These are phyloP conservation scores for Clathrus columnatus DNA, from an alignment of 768 basidiomycete species.

Conservation along the genomic window DNA sequence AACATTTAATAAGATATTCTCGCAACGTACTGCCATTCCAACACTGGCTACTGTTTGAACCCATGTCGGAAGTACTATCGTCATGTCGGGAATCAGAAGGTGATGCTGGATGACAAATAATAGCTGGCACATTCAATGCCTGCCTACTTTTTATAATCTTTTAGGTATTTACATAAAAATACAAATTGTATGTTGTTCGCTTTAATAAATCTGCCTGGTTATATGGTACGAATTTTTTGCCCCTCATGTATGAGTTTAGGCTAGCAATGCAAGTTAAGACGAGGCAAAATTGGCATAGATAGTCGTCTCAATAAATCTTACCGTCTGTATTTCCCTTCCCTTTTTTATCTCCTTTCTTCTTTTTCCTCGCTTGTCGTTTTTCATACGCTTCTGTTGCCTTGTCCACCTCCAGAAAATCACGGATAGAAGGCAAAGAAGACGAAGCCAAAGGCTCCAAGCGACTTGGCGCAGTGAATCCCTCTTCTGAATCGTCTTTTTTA, in stretches of 20 bases:
- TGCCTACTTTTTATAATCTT: neutral
- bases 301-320: conserved; percentile 41
- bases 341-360: conserved; percentile 48
- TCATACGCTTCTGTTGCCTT: conserved; percentile 52
- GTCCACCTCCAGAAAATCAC: conserved; percentile 73
- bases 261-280: conserved; percentile 10
- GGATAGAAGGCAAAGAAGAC: conserved; percentile 77
- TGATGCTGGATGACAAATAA: neutral
- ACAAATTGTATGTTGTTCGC: neutral
- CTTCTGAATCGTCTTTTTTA: conserved; percentile 30
- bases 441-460: conserved; percentile 69
- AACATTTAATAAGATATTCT: neutral
- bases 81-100: conserved; percentile 11
- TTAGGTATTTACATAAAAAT: neutral
- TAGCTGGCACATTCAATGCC: neutral
- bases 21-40: conserved; percentile 55
- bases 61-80: conserved; percentile 45
- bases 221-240: conserved; percentile 15
- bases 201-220: neutral
- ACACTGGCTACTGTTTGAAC: conserved; percentile 58
- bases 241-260: conserved; percentile 25
- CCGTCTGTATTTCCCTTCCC: conserved; percentile 33
- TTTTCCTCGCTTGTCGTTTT: conserved; percentile 67
- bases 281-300: neutral
- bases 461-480: conserved; percentile 27